Evolutionary conservation across 768 basidiomycete species (phyloP), one percentile per base, ranked within the genome.

Genomic region (Suillus subalutaceus): DNA sequence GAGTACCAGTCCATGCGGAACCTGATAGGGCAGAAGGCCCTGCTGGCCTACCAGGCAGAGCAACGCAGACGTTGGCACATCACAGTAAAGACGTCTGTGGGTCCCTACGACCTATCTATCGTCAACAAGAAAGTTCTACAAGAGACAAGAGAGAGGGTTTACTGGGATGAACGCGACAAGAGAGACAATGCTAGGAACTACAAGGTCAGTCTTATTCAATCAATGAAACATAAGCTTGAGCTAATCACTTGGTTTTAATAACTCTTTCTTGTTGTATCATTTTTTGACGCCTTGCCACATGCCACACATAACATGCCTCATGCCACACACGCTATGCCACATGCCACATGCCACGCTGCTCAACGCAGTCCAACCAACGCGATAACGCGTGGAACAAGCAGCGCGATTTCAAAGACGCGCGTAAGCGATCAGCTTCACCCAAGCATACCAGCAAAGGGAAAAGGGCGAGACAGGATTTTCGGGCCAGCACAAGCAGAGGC

Each of bases 11-110:
- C 46, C 0, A 0, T 48, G 2, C 12, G 10, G 2, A 4, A 5
- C 5, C 10, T 0, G 0, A 12, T 48, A 48, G 46, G 4, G 0
- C n/a, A 48, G n/a, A 48, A 48, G 46, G 5, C 12, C 0, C n/a
- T 48, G 4, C 5, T 48, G 1, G 4, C 10, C 1, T 48, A 48
- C 4, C 46, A 48, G 13, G 46, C 46, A 4, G n/a, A 48, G 10
- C n/a, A 48, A 4, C n/a, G 4, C 46, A 48, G 3, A 2, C 0
- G 4, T 0, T 48, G 46, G 46, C 46, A 48, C 4, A 1, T 48
- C 4, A 10, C 4, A 0, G 0, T 5, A 10, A 48, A 48, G 5
- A 5, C 2, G 0, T n/a, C 46, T 1, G n/a, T 5, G 0, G n/a
- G 46, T 13, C 46, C 46, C 3, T 48, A 48, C 2, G 10, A 48